Percentiles rank a stretch among this genome's conserved stretches.
phyloP scores from a whole-genome alignment of 2,329 filamentous ascomycete genomes.

The Xylariales sp. region DNA sequence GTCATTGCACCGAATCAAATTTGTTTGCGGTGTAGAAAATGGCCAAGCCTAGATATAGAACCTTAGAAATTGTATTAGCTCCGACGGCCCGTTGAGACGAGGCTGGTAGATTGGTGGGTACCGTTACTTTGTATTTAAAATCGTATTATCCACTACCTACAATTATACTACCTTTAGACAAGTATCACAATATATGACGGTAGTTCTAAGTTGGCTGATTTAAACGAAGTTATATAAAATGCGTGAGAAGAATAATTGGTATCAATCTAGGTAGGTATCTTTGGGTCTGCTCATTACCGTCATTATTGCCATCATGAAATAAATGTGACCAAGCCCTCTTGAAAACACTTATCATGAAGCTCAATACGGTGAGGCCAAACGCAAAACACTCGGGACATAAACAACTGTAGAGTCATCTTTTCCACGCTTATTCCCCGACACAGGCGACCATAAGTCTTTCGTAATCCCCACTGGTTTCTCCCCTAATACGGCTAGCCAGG shows the following conservation, averaged over 20 bases:
- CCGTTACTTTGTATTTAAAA: no score
- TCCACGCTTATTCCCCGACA: conserved; percentile 57
- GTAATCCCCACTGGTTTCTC: conserved; percentile 89
- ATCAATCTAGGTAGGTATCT: conserved; percentile 9
- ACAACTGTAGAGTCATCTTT: conserved; percentile 10
- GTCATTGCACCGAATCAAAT: no score
- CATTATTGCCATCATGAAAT: conserved; percentile 3
- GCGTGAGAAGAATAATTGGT: conserved; percentile 7
- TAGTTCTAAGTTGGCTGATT: neutral
- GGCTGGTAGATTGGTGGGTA: no score
- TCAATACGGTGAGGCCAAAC: neutral
- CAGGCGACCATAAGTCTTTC: conserved; percentile 79
- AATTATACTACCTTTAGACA: no score
- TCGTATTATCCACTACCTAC: no score
- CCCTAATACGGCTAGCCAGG: conserved; percentile 75
- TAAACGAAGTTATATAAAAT: neutral
- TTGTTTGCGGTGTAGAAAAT: no score
- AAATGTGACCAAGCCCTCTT: neutral
- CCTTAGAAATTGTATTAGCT: no score
- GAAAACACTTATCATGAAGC: neutral
- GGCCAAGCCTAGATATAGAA: no score
- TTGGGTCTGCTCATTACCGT: neutral
- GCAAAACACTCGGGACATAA: neutral
- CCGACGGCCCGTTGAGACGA: no score
- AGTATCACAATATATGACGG: no score